Percentiles rank a stretch among this genome's conserved stretches.
Conservation (phyloP, 2,329 filamentous ascomycete genomes). For the Magnaporthiopsis incrustans region DNA sequence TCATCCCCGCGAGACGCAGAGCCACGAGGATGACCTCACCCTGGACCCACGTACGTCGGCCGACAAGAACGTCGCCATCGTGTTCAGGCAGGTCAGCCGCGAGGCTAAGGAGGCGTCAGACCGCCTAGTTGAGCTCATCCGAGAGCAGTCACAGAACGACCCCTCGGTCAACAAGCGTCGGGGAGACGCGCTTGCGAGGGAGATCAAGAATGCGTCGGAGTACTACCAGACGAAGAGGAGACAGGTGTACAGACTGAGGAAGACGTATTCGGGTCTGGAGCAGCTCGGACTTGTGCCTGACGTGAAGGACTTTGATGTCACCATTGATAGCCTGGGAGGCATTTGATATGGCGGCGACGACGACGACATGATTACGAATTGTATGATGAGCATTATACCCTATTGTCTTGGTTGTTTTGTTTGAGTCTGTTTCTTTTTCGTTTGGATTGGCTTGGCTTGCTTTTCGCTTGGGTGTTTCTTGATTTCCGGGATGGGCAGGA, state of each 20-base stretch:
- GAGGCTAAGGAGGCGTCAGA: neutral
- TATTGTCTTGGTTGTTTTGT: neutral
- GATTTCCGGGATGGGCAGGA: neutral
- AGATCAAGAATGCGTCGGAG: neutral
- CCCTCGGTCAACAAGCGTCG: neutral
- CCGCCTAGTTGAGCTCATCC: neutral
- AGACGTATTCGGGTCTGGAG: neutral
- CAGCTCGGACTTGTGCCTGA: neutral
- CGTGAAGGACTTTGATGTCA: neutral
- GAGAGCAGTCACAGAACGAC: neutral
- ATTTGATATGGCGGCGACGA: neutral
- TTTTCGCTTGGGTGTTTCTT: neutral
- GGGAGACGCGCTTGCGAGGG: neutral
- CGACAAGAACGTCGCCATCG: neutral
- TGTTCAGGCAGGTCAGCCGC: neutral
- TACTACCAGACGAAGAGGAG: neutral
- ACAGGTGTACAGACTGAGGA: neutral
- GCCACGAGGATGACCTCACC: neutral
- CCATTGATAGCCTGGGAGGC: neutral
- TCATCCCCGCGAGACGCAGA: neutral
- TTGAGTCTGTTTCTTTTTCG: neutral
- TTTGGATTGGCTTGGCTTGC: neutral
- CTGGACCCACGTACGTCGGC: neutral
- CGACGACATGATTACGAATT: neutral
- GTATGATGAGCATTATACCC: neutral